A percentile compares a stretch with the other conserved stretches of the same genome.
Evolutionary conservation across 192 early-diverging fungal genomes (phyloP).

Genomic region (Dimargaris verticillata): DNA sequence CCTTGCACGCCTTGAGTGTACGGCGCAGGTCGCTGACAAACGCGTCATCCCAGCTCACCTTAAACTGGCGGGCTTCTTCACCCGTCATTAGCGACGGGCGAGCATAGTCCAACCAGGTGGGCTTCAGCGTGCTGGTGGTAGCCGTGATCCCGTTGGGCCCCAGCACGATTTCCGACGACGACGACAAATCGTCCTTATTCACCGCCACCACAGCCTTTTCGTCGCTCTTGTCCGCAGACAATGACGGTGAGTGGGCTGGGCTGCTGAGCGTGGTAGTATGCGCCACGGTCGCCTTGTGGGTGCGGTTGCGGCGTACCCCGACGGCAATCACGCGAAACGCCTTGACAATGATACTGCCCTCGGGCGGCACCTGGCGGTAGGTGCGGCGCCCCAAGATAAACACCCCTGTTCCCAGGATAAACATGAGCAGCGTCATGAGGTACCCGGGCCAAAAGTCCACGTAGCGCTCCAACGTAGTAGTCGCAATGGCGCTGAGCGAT

Average conservation of each 20-base stretch:
- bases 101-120: constrained; percentile 36
- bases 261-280: neutral
- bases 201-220: no score
- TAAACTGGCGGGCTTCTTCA: neutral
- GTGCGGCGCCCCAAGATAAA: constrained; percentile 32
- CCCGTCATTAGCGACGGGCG: constrained; percentile 34
- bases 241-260: neutral
- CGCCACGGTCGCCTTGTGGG: constrained; percentile 19
- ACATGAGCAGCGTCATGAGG: constrained; percentile 39
- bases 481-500: constrained; percentile 37
- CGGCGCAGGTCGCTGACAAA: constrained; percentile 52
- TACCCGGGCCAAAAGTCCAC: constrained; percentile 40
- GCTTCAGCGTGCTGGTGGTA: constrained; percentile 13
- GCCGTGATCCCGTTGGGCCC: no score
- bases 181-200: constrained; percentile 7
- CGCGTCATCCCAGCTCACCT: constrained; percentile 44
- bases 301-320: constrained; percentile 19
- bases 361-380: constrained; percentile 36
- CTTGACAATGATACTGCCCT: constrained; percentile 34
- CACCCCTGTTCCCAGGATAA: constrained; percentile 31
- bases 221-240: neutral
- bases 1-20: constrained; percentile 41
- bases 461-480: constrained; percentile 34
- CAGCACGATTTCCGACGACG: constrained; percentile 21
- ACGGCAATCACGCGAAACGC: constrained; percentile 21